These are phyloP conservation scores for Cyberlindnera americana DNA, from an alignment of 805 yeast genomes.

Conservation along the genomic window DNA sequence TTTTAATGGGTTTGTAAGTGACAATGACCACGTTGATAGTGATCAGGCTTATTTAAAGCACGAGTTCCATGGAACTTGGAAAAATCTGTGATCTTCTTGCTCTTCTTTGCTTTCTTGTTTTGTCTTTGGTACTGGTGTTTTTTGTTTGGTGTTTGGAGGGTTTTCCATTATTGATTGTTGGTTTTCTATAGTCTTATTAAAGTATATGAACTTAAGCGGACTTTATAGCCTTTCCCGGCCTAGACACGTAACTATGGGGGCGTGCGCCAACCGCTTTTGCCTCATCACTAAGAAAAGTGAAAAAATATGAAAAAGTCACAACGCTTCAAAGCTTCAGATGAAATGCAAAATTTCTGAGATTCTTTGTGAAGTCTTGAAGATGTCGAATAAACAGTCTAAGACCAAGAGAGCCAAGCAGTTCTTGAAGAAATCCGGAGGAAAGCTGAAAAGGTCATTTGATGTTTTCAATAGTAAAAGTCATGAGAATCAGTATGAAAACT, in stretches of 20 bases:
- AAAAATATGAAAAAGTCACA: no score
- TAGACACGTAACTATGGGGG: no score
- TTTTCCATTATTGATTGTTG: neutral
- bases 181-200: neutral
- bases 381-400: constrained; percentile 5
- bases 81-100: constrained; percentile 5
- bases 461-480: constrained; percentile 24
- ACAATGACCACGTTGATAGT: constrained; percentile 9
- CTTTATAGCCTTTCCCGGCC: no score
- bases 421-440: constrained; percentile 13
- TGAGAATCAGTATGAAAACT: constrained; percentile 23
- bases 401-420: constrained; percentile 12
- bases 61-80: constrained; percentile 24
- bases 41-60: constrained; percentile 18
- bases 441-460: constrained; percentile 19
- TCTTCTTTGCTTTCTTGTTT: neutral
- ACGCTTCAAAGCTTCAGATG: no score
- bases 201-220: no score
- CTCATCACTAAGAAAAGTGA: no score
- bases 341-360: no score
- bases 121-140: neutral
- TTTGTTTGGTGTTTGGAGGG: neutral
- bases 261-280: no score
- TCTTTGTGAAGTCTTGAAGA: no score
- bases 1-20: constrained; percentile 21